Percentiles rank a stretch among this genome's conserved stretches.
Conservation (phyloP, 441 rosid species). For the Populus hybrid region DNA sequence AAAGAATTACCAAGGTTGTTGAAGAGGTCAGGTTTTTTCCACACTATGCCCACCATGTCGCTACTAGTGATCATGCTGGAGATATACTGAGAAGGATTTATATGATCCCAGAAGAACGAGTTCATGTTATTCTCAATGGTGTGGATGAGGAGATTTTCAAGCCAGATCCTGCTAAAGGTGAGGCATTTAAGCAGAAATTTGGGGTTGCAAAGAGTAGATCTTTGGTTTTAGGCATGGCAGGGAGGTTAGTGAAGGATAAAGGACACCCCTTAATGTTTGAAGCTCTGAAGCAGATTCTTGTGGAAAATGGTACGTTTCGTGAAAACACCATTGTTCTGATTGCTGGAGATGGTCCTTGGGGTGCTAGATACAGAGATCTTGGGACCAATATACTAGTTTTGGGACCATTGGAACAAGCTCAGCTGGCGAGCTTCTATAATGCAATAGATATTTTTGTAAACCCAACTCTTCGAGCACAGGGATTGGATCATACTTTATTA, state of each 20-base stretch:
- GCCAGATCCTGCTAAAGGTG: slow-evolving; percentile 47
- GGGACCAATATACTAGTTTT: slow-evolving; percentile 56
- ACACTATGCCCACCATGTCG: slow-evolving; percentile 81
- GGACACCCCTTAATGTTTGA: slow-evolving; percentile 78
- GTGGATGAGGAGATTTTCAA: slow-evolving; percentile 65
- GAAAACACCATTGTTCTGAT: slow-evolving; percentile 50
- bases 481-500: slow-evolving; percentile 75
- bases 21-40: slow-evolving; percentile 83
- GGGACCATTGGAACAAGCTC: slow-evolving; percentile 75
- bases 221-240: slow-evolving; percentile 73
- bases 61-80: slow-evolving; percentile 90
- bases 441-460: slow-evolving; percentile 80
- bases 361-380: slow-evolving; percentile 61
- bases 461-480: slow-evolving; percentile 85
- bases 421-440: slow-evolving; percentile 67
- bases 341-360: slow-evolving; percentile 95
- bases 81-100: slow-evolving; percentile 79
- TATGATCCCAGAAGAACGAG: slow-evolving; percentile 91
- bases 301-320: slow-evolving; percentile 47
- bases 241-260: slow-evolving; percentile 85
- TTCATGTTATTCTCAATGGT: slow-evolving; percentile 80
- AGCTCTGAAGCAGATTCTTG: slow-evolving; percentile 59
- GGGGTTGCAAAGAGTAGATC: slow-evolving; percentile 45
- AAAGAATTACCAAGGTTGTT: slow-evolving; percentile 58
- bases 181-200: slow-evolving; percentile 44